A percentile compares a stretch with the other conserved stretches of the same genome.
These are phyloP conservation scores for Sporothrix schenckii DNA, from an alignment of 2,329 filamentous ascomycete genomes.

Conservation along the genomic window DNA sequence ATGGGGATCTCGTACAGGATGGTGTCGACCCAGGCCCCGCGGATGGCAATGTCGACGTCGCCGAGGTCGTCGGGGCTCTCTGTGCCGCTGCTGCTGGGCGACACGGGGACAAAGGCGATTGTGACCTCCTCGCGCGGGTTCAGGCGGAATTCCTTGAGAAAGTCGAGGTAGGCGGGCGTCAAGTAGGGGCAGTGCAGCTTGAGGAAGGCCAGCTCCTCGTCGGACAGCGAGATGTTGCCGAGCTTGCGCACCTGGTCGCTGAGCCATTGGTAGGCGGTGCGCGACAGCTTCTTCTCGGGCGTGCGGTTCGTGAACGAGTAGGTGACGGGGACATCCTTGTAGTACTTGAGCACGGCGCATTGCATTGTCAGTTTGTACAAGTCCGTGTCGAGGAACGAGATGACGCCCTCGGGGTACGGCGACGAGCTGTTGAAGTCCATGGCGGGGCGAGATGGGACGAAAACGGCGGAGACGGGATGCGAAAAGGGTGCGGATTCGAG, in stretches of 20 bases:
- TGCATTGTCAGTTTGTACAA: slow-evolving; percentile 99
- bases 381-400: slow-evolving; percentile 79
- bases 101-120: slow-evolving; percentile 64
- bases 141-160: slow-evolving; percentile 79
- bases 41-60: slow-evolving; percentile 74
- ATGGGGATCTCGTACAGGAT: slow-evolving; percentile 98
- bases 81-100: slow-evolving; percentile 51
- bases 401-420: slow-evolving; percentile 73
- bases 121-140: slow-evolving; percentile 78
- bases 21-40: slow-evolving; percentile 87
- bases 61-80: slow-evolving; percentile 58
- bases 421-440: slow-evolving; percentile 71
- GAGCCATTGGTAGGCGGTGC: slow-evolving; percentile 83
- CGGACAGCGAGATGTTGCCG: slow-evolving; percentile 74
- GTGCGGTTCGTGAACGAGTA: slow-evolving; percentile 97
- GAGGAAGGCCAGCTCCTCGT: slow-evolving; percentile 80
- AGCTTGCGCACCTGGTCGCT: slow-evolving; percentile 81
- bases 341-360: slow-evolving; percentile 92
- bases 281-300: slow-evolving; percentile 85
- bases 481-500: neutral
- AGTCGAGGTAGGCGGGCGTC: slow-evolving; percentile 74
- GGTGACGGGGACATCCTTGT: slow-evolving; percentile 77
- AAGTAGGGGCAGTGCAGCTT: slow-evolving; percentile 80
- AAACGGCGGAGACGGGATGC: neutral
- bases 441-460: slow-evolving; percentile 14